Evolutionary conservation across 1,139 yeast genomes (phyloP).

Genomic region (Cylindricascospora bacillispora): DNA sequence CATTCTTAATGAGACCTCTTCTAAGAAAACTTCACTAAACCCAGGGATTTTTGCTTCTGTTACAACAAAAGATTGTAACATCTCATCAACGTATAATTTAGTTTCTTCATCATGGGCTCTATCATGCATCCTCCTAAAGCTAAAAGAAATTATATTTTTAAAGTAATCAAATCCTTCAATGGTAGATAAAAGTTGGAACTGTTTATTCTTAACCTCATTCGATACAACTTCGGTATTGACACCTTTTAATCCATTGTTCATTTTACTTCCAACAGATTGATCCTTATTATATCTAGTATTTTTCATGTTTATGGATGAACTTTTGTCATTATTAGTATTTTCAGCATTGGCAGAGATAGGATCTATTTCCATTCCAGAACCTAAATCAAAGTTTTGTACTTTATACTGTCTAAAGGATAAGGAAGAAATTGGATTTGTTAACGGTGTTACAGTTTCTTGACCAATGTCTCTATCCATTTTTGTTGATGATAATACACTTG

Average conservation of each 20-base stretch:
- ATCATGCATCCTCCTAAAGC: slow-evolving; percentile 33
- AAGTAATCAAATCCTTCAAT: slow-evolving; percentile 24
- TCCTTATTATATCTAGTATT: background rate
- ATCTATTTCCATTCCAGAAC: slow-evolving; percentile 16
- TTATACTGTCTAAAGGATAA: slow-evolving; percentile 11
- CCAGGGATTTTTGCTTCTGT: slow-evolving; percentile 50
- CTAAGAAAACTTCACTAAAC: slow-evolving; percentile 48
- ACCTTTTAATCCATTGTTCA: no score
- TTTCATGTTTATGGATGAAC: background rate
- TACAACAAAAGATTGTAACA: slow-evolving; percentile 30
- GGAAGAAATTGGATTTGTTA: slow-evolving; percentile 12
- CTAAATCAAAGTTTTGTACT: slow-evolving; percentile 9
- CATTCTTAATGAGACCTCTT: slow-evolving; percentile 37
- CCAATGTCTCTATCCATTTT: slow-evolving; percentile 6
- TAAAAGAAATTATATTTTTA: slow-evolving; percentile 28
- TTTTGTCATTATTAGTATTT: slow-evolving; percentile 1
- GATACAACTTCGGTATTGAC: no score
- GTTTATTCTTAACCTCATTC: no score
- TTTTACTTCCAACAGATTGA: no score
- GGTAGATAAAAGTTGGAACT: slow-evolving; percentile 1
- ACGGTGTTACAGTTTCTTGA: slow-evolving; percentile 13
- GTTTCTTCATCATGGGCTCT: slow-evolving; percentile 41
- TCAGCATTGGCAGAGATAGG: slow-evolving; percentile 1
- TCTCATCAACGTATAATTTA: slow-evolving; percentile 30
- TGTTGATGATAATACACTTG: slow-evolving; percentile 9